Evolutionary conservation across 805 yeast genomes (phyloP).

Genomic region (Wickerhamomyces queroliae): DNA sequence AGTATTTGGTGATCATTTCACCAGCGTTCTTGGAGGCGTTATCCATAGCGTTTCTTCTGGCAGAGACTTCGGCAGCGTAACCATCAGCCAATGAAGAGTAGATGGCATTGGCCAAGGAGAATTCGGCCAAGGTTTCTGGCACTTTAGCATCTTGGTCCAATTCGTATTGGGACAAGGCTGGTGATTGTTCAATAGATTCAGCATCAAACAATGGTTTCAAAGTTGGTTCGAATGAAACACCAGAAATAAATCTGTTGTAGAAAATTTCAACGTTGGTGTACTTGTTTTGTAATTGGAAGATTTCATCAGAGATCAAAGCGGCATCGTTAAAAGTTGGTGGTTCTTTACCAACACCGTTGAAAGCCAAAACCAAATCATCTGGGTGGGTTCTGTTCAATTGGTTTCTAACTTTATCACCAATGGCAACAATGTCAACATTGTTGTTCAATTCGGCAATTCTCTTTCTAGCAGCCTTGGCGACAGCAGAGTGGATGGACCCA

Average conservation of each 20-base stretch:
- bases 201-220: conserved; percentile 60
- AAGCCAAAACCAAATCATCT: conserved; percentile 61
- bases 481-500: conserved; percentile 96
- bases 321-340: conserved; percentile 93
- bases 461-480: conserved; percentile 81
- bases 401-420: conserved; percentile 92
- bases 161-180: conserved; percentile 80
- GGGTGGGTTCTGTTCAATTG: conserved; percentile 84
- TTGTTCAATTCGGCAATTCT: conserved; percentile 52
- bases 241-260: conserved; percentile 83
- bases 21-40: conserved; percentile 99
- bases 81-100: conserved; percentile 95
- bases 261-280: conserved; percentile 76
- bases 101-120: conserved; percentile 84
- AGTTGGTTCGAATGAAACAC: conserved; percentile 88
- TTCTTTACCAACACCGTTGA: conserved; percentile 93
- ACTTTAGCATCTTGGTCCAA: conserved; percentile 63
- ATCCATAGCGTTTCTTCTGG: conserved; percentile 99
- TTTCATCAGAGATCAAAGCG: conserved; percentile 81
- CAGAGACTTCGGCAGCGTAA: conserved; percentile 95
- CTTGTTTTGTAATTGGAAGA: conserved; percentile 45
- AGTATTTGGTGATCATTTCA: conserved; percentile 94
- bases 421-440: conserved; percentile 71
- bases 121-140: conserved; percentile 74
- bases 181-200: conserved; percentile 73